Percentiles rank a stretch among this genome's conserved stretches.
phyloP scores from a whole-genome alignment of 495 filamentous ascomycete genomes.

The Neurospora africana region DNA sequence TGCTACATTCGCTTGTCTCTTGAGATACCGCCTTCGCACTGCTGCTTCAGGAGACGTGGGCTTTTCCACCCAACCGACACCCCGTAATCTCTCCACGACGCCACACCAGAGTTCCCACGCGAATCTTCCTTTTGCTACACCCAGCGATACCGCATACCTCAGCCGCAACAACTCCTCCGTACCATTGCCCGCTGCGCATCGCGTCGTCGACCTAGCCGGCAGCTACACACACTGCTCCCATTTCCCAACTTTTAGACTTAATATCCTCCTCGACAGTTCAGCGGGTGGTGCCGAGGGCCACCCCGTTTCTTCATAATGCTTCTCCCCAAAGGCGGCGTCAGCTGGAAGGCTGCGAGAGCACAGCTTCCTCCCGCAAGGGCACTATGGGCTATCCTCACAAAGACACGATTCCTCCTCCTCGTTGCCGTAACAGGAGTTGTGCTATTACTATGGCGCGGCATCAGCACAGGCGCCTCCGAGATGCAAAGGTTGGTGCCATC shows the following conservation, averaged over 20 bases:
- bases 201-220: background rate
- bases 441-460: conserved; percentile 81
- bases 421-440: conserved; percentile 62
- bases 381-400: conserved; percentile 63
- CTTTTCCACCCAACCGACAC: background rate
- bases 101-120: background rate
- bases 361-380: conserved; percentile 74
- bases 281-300: conserved; percentile 28
- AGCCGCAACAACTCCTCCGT: background rate
- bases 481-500: conserved; percentile 70
- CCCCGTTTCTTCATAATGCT: conserved; percentile 37
- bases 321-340: conserved; percentile 79
- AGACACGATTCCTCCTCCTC: conserved; percentile 68
- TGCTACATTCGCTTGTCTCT: background rate
- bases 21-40: background rate
- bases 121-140: background rate
- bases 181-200: background rate
- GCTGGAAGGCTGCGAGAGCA: conserved; percentile 81
- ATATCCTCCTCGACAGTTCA: conserved; percentile 2
- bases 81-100: background rate
- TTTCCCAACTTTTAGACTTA: background rate
- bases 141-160: background rate
- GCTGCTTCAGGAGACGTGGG: background rate
- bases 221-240: background rate
- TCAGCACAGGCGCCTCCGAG: conserved; percentile 68